Evolutionary conservation across 2,329 filamentous ascomycete genomes (phyloP), one percentile per base, ranked within the genome.

Genomic region (Clarireedia paspali): DNA sequence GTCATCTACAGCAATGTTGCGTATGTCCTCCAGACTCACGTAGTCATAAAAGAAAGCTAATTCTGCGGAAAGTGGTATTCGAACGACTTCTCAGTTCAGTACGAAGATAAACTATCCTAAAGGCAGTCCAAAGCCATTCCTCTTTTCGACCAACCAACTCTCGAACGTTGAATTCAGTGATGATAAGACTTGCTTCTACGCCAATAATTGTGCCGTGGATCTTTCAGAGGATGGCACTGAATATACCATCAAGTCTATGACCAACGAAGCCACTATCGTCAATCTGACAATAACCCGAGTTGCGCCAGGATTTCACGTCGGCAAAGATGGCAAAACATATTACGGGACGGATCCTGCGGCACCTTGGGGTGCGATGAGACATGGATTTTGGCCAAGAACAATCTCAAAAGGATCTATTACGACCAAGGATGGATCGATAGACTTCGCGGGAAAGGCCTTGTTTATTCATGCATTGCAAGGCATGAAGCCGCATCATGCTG

Each of bases 401-500:
- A 78, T 77, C 47, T 83, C 87, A 12, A 87, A 92, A 72, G 94
- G 94, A 51, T 88, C 81, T 63, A 90, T 97, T 70, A 83, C 88
- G 61, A 95, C 91, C 58, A 81, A 88, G 66, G 84, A 89, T 36
- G 89, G 90, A 48, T 83, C 87, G 39, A 78, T 96, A 60, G 86
- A 96, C 70, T 84, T 96, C 71, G 86, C 83, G 67, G 92, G 92
- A 56, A 82, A 78, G 60, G 91, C 85, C 34, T 76, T 95, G 66
- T 92, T 91, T 73, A 79, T 87, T 63, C 87, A 94, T 71, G 91
- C 90, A 42, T 76, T 97, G 50, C 94, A 97, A 75, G 94, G 91
- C 70, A 97, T 97, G 92, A 99, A 99, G 80, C 94, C 94, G 42
- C 94, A 99, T 72, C 95, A 99, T 70, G 88, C 91, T 58, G 91